Conservation (phyloP, 78 protist genomes). For the Parvularia atlantis region DNA sequence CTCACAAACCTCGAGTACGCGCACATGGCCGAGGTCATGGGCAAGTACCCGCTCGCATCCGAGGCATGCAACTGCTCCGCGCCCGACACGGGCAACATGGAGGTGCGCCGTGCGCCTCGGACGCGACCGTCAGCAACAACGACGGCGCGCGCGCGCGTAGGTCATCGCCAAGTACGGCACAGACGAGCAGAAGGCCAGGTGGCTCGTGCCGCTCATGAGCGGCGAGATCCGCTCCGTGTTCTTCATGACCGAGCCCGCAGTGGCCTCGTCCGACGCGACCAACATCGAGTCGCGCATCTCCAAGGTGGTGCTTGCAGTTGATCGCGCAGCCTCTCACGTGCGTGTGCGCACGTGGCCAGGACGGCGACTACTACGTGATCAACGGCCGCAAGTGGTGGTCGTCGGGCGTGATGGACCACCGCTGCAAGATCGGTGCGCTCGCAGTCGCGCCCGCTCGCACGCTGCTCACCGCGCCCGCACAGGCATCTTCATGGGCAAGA, state of each 20-base stretch:
- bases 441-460: too few species aligned
- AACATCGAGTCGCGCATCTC: slow-evolving; percentile 22
- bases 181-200: slow-evolving; percentile 43
- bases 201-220: slow-evolving; percentile 61
- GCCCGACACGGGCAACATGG: slow-evolving; percentile 88
- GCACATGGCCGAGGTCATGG: slow-evolving; percentile 49
- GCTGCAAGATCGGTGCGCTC: slow-evolving; percentile 40
- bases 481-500: slow-evolving; percentile 57
- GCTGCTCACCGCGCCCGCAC: too few species aligned
- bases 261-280: slow-evolving; percentile 65
- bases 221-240: slow-evolving; percentile 61
- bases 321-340: too few species aligned
- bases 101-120: slow-evolving; percentile 33
- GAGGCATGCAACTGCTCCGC: slow-evolving; percentile 70
- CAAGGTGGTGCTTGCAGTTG: too few species aligned
- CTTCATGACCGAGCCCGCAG: slow-evolving; percentile 74
- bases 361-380: slow-evolving; percentile 51
- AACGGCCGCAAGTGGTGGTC: slow-evolving; percentile 65
- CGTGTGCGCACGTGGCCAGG: background rate
- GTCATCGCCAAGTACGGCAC: slow-evolving; percentile 47
- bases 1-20: slow-evolving; percentile 58
- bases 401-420: slow-evolving; percentile 37
- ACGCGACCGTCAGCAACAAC: background rate
- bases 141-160: background rate
- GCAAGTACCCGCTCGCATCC: slow-evolving; percentile 15